Conservation (phyloP, 2,329 filamentous ascomycete genomes). For the Diplodia intermedia region DNA sequence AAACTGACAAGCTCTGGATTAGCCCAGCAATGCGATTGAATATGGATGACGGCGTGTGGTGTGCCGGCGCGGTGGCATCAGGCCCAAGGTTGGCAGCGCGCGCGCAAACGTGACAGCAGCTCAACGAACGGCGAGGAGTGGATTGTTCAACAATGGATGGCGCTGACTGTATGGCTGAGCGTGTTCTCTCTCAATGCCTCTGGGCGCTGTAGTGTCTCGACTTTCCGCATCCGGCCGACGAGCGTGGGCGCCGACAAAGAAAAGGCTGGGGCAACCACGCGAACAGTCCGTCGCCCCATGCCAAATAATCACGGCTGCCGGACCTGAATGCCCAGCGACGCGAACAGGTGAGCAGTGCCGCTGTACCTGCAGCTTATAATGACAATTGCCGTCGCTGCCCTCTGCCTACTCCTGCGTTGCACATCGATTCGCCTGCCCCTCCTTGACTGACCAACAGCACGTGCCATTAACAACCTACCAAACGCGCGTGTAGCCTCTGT, state of each 20-base stretch:
- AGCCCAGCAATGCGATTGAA: constrained; percentile 28
- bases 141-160: constrained; percentile 9
- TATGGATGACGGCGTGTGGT: constrained; percentile 25
- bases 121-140: background rate
- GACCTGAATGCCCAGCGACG: constrained; percentile 28
- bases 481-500: constrained; percentile 8
- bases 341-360: constrained; percentile 19
- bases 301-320: constrained; percentile 10
- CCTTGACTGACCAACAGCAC: constrained; percentile 27
- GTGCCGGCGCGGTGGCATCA: constrained; percentile 7
- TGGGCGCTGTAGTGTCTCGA: constrained; percentile 9
- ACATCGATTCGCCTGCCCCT: constrained; percentile 9
- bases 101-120: background rate
- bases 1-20: constrained; percentile 28
- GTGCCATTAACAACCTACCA: constrained; percentile 7
- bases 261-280: constrained; percentile 16
- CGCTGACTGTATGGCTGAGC: constrained; percentile 5
- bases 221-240: constrained; percentile 28
- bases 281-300: constrained; percentile 26
- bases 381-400: constrained; percentile 21
- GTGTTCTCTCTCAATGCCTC: constrained; percentile 3
- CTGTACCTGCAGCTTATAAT: constrained; percentile 32
- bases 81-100: constrained; percentile 3
- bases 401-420: constrained; percentile 18
- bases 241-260: constrained; percentile 23